Conservation (phyloP, 306 rosid species). For the Rosa lucieae region DNA sequence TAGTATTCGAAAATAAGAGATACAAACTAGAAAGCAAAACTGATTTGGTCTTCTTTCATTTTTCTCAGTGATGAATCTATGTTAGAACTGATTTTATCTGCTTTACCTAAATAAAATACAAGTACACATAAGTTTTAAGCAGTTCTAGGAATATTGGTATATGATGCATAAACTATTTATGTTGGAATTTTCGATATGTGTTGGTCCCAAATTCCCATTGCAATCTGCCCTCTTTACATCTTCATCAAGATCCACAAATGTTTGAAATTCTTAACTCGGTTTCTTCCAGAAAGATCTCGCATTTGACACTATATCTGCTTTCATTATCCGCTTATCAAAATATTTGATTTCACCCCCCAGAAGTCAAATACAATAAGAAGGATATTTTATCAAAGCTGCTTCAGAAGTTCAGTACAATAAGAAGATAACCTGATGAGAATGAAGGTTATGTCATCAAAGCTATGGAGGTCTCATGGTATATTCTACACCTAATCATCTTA, state of each 20-base stretch:
- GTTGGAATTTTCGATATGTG: background rate
- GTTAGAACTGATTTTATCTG: too few relatives aligned
- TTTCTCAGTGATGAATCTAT: background rate
- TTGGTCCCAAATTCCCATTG: background rate
- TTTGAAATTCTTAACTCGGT: background rate
- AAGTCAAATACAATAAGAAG: background rate
- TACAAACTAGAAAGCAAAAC: background rate
- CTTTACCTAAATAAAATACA: too few relatives aligned
- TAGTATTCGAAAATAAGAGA: background rate
- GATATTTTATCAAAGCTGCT: background rate
- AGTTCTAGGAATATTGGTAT: background rate
- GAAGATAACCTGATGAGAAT: background rate
- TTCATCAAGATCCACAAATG: background rate
- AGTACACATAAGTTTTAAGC: too few relatives aligned
- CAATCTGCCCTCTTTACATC: background rate
- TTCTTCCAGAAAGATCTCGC: background rate
- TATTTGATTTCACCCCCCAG: background rate
- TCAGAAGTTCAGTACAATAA: background rate
- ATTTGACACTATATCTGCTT: background rate
- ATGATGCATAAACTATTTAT: background rate
- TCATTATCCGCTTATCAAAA: background rate
- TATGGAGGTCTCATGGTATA: constrained; percentile 1
- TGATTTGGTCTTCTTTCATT: background rate
- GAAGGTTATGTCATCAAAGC: background rate
- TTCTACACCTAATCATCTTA: background rate